These are phyloP conservation scores for Gastrodia elata DNA, from an alignment of 106 monocot species.

Conservation along the genomic window DNA sequence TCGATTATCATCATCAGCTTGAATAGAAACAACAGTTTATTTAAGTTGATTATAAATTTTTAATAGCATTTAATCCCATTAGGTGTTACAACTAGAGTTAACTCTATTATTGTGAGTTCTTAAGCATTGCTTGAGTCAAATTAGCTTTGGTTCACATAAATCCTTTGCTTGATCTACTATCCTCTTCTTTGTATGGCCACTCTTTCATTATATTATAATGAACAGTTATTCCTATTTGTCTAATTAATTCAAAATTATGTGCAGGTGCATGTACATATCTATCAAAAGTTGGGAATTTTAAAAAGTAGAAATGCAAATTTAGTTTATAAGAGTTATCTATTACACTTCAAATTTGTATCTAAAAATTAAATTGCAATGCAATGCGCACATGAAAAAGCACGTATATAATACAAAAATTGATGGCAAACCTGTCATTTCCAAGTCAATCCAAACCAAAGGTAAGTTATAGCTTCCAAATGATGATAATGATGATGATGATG, in stretches of 20 bases:
- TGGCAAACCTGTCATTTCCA: slow-evolving; percentile 67
- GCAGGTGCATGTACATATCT: background rate
- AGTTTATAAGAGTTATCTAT: background rate
- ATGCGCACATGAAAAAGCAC: background rate
- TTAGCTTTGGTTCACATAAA: background rate
- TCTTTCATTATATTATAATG: background rate
- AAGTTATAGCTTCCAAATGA: slow-evolving; percentile 25
- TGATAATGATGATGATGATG: slow-evolving; percentile 6
- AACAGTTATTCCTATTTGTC: background rate
- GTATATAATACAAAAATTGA: slow-evolving; percentile 4
- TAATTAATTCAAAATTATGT: background rate
- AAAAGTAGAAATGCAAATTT: background rate
- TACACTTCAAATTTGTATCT: background rate
- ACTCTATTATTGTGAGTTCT: background rate
- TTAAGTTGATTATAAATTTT: background rate
- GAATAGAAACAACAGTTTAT: too few species aligned
- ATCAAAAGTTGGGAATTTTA: background rate
- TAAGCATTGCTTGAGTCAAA: background rate
- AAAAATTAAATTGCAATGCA: background rate
- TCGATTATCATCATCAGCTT: too few species aligned
- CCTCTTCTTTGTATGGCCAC: background rate
- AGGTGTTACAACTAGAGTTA: background rate
- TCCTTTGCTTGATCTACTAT: background rate
- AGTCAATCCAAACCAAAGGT: slow-evolving; percentile 78
- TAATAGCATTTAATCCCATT: background rate